Base-by-base conservation (phyloP, 352 stramenopile genomes). In the Elongisporangium senticosum region DNA sequence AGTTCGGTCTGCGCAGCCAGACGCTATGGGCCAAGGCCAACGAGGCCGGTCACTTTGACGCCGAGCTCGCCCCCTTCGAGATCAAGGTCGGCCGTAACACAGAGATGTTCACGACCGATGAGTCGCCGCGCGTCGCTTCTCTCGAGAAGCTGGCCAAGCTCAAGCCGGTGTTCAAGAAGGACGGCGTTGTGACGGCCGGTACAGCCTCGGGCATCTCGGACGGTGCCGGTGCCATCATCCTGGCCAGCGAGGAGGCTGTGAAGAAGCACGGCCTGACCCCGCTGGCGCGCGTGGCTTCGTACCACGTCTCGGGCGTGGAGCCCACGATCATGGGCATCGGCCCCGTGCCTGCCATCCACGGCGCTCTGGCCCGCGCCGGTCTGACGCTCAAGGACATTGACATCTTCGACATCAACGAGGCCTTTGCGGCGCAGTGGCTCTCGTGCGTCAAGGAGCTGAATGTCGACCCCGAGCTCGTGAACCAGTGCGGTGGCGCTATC, bases 391-490 rank as follows among this genome's bases (percentile, higher is more conserved):
- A 81, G 20, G 93, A 99, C 72, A 97, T 99, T 62, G 97, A 99
- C 74, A 87, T 98, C 43, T 79, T 98, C 14, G 96, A 99, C 78
- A 98, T 99, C 72, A 99, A 99, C 74, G 97, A 99, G 81, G 97
- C 97, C 10, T 99, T 99, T 74, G 96, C 97, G 7, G 87, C 95
- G 10, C 96, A 99, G 77, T 98, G 95, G 79, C 77, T 99, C 51
- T 81, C 96, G 17, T 98, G 96, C 63, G 87, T 97, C 63, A 98
- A 98, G 75, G 96, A 97, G 65, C 75, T 99, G n/a, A 90, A 94
- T 8, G 69, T 99, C 47, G 88, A 99, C 72, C 90, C 95, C 40
- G 80, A 83, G 15, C 94, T 97, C 64, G 87, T 83, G 3, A 99
- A 99, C 74, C 71, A 97, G 63, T 87, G 93, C 62, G 97, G 97